These are phyloP conservation scores for Clavariopsis aquatica DNA, from an alignment of 495 filamentous ascomycete species.

Conservation along the genomic window DNA sequence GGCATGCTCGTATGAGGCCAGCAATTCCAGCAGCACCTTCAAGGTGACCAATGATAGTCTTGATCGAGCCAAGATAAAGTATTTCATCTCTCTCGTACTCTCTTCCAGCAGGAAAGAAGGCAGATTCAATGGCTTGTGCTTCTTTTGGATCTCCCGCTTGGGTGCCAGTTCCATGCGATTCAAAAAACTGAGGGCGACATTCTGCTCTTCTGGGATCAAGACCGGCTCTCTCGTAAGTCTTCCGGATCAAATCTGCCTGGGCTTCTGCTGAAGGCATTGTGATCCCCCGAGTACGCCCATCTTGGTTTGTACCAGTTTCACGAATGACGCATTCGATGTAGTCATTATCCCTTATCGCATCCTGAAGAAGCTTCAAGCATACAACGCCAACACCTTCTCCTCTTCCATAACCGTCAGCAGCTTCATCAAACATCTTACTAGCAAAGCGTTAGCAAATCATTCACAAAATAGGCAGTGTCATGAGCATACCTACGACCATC, in stretches of 20 bases:
- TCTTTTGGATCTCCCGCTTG: slow-evolving; percentile 22
- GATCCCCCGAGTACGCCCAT: slow-evolving; percentile 21
- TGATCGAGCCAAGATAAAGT: slow-evolving; percentile 47
- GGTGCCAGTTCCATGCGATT: slow-evolving; percentile 32
- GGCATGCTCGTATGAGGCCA: slow-evolving; percentile 50
- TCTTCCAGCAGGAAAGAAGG: slow-evolving; percentile 8
- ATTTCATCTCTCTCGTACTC: slow-evolving; percentile 1
- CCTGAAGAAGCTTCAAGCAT: slow-evolving; percentile 47
- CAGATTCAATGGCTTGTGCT: slow-evolving; percentile 8
- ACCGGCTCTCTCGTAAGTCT: slow-evolving; percentile 18
- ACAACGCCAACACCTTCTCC: slow-evolving; percentile 36
- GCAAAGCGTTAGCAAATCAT: too few species aligned
- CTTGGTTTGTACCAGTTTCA: slow-evolving; percentile 42
- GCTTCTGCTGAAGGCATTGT: slow-evolving; percentile 17
- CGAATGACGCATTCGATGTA: slow-evolving; percentile 51
- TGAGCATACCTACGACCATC: slow-evolving; percentile 15
- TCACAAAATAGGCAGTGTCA: too few species aligned
- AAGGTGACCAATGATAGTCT: slow-evolving; percentile 55
- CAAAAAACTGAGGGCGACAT: slow-evolving; percentile 12
- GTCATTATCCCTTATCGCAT: slow-evolving; percentile 50
- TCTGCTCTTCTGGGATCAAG: neutral
- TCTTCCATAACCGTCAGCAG: slow-evolving; percentile 22
- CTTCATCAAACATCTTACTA: slow-evolving; percentile 14
- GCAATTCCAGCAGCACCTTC: slow-evolving; percentile 54
- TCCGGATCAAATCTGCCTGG: slow-evolving; percentile 21